These are phyloP conservation scores for Gamsiella multidivaricata DNA, from an alignment of 192 early-diverging fungal genomes.

Conservation along the genomic window DNA sequence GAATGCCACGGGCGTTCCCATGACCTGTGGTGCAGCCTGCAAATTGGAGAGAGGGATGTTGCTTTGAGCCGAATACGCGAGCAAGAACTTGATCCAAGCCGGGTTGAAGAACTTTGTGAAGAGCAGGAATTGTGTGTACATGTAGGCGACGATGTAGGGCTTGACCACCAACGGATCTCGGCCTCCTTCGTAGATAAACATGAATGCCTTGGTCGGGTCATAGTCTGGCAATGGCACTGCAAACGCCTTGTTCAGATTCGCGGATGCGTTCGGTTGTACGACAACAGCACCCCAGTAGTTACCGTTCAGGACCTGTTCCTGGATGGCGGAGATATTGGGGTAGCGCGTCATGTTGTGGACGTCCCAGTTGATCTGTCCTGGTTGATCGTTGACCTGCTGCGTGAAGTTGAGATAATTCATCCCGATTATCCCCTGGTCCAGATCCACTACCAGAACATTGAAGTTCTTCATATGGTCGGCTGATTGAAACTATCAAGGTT, in stretches of 20 bases:
- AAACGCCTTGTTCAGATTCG: constrained; percentile 17
- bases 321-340: constrained; percentile 7
- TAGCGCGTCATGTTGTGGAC: neutral
- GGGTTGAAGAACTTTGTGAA: constrained; percentile 41
- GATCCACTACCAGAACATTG: constrained; percentile 33
- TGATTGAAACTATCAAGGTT: constrained; percentile 21
- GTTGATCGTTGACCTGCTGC: constrained; percentile 8
- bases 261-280: constrained; percentile 28
- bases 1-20: constrained; percentile 45
- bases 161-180: constrained; percentile 41
- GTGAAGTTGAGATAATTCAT: constrained; percentile 30
- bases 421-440: constrained; percentile 39
- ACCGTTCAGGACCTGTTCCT: constrained; percentile 17
- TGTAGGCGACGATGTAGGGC: constrained; percentile 33
- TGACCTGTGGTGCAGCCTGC: constrained; percentile 15
- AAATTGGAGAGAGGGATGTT: constrained; percentile 4
- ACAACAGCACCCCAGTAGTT: constrained; percentile 45
- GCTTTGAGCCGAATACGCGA: neutral
- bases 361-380: constrained; percentile 26
- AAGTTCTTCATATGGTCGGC: constrained; percentile 23
- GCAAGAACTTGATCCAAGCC: constrained; percentile 24
- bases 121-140: constrained; percentile 38
- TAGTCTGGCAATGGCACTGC: constrained; percentile 3
- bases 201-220: constrained; percentile 35
- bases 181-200: constrained; percentile 41